Evolutionary conservation across 768 basidiomycete genomes (phyloP).

Genomic region (Ephemerocybe angulata): DNA sequence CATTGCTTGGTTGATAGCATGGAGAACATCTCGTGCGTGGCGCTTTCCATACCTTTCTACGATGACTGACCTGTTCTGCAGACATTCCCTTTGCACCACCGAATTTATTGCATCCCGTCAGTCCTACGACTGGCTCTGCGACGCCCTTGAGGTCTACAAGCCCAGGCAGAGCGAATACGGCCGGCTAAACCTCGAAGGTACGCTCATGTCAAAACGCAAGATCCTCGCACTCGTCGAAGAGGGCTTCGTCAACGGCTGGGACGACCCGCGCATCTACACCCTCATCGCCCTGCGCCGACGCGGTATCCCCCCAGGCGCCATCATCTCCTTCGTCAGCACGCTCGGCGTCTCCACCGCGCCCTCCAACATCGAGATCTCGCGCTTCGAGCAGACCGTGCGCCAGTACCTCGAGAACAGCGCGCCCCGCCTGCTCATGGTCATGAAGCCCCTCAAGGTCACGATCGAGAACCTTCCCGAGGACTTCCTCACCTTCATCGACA

Average conservation of each 20-base stretch:
- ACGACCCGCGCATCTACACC: slow-evolving; percentile 96
- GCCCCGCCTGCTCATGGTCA: slow-evolving; percentile 87
- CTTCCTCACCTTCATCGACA: slow-evolving; percentile 78
- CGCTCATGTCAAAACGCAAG: slow-evolving; percentile 96
- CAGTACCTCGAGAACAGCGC: slow-evolving; percentile 86
- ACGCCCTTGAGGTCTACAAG: slow-evolving; percentile 95
- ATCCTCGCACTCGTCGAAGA: slow-evolving; percentile 84
- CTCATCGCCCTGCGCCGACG: slow-evolving; percentile 93
- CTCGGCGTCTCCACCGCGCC: slow-evolving; percentile 89
- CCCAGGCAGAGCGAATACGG: slow-evolving; percentile 97
- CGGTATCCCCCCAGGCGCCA: slow-evolving; percentile 95
- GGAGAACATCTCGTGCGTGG: slow-evolving; percentile 96
- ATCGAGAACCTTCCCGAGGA: slow-evolving; percentile 90
- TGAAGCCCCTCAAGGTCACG: slow-evolving; percentile 85
- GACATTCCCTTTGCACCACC: slow-evolving; percentile 94
- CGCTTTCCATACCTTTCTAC: neutral
- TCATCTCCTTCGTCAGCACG: slow-evolving; percentile 86
- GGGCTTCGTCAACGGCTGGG: slow-evolving; percentile 87
- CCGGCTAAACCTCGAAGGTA: slow-evolving; percentile 87
- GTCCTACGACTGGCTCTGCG: slow-evolving; percentile 99
- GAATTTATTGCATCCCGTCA: slow-evolving; percentile 95
- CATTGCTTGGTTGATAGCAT: slow-evolving; percentile 98
- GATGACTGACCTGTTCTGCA: slow-evolving; percentile 24
- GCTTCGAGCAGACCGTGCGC: slow-evolving; percentile 88
- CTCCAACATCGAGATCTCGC: slow-evolving; percentile 79